A percentile compares a stretch with the other conserved stretches of the same genome.
Evolutionary conservation across 768 basidiomycete species (phyloP).

Genomic region (Hygrophorus pudorinus): DNA sequence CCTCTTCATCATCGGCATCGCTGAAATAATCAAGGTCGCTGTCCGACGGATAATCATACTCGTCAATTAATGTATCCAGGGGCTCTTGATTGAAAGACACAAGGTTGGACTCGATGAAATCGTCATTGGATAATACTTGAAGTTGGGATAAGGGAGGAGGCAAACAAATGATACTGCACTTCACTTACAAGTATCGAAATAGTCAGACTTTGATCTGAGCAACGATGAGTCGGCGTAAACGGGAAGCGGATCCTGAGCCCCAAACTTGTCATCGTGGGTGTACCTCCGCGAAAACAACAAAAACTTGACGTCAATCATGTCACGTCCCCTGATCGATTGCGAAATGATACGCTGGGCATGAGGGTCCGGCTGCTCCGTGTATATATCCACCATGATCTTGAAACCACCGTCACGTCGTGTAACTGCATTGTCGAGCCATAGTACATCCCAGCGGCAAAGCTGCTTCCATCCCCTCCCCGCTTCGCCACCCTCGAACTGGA

Average conservation of each 20-base stretch:
- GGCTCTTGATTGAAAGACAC: too few species aligned
- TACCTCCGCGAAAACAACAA: not conserved
- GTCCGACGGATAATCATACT: too few species aligned
- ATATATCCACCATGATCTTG: not conserved
- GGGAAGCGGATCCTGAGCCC: slow-evolving; percentile 3
- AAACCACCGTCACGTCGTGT: slow-evolving; percentile 3
- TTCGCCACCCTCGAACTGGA: too few species aligned
- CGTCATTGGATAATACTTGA: too few species aligned
- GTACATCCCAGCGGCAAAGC: not conserved
- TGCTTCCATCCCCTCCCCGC: too few species aligned
- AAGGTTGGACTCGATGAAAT: too few species aligned
- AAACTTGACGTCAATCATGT: slow-evolving; percentile 6
- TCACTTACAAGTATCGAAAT: slow-evolving; percentile 3
- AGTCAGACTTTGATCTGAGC: slow-evolving; percentile 1
- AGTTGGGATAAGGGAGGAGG: too few species aligned
- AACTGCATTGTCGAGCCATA: slow-evolving; percentile 4
- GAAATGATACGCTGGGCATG: not conserved
- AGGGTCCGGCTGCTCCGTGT: not conserved
- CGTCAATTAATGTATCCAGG: too few species aligned
- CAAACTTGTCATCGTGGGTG: not conserved
- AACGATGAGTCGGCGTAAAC: slow-evolving; percentile 4
- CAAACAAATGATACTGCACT: too few species aligned
- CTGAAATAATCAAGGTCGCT: too few species aligned
- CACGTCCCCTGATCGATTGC: slow-evolving; percentile 1
- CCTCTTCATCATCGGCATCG: too few species aligned